phyloP scores from a whole-genome alignment of 805 yeast species.

The Phaffomyces opuntiae region DNA sequence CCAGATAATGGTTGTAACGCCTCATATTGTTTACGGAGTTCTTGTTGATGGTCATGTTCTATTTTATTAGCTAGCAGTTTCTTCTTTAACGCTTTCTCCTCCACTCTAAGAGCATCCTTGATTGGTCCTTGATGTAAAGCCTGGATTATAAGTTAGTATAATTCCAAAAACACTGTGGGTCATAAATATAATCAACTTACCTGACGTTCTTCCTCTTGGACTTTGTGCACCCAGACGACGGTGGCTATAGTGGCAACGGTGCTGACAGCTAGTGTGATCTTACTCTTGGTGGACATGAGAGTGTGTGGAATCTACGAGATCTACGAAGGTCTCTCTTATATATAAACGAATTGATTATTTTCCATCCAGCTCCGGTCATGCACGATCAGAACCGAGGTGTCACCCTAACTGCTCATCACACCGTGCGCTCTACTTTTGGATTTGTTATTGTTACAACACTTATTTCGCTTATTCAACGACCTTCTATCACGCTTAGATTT shows the following conservation, averaged over 20 bases:
- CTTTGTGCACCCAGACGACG: slow-evolving; percentile 59
- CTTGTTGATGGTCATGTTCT: slow-evolving; percentile 62
- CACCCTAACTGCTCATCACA: slow-evolving; percentile 1
- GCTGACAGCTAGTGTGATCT: slow-evolving; percentile 60
- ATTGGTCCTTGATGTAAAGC: slow-evolving; percentile 78
- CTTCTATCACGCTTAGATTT: too few species aligned
- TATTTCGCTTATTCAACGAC: too few species aligned
- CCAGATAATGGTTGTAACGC: slow-evolving; percentile 59
- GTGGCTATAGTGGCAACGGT: slow-evolving; percentile 50
- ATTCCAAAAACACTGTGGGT: neutral
- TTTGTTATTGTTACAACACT: neutral
- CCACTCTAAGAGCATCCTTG: slow-evolving; percentile 58
- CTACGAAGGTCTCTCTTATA: too few species aligned
- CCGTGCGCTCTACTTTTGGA: neutral
- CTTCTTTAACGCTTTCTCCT: slow-evolving; percentile 28
- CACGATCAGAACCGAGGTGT: too few species aligned
- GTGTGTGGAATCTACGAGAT: too few species aligned
- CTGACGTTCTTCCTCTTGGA: slow-evolving; percentile 64
- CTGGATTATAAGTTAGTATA: slow-evolving; percentile 21
- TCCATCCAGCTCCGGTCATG: neutral
- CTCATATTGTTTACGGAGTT: slow-evolving; percentile 50
- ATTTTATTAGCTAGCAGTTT: slow-evolving; percentile 39
- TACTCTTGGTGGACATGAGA: slow-evolving; percentile 73
- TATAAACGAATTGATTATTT: too few species aligned
- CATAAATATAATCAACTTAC: slow-evolving; percentile 25